A percentile compares a stretch with the other conserved stretches of the same genome.
Conservation (phyloP, 2,329 filamentous ascomycete genomes). For the Colletotrichum australisinense region DNA sequence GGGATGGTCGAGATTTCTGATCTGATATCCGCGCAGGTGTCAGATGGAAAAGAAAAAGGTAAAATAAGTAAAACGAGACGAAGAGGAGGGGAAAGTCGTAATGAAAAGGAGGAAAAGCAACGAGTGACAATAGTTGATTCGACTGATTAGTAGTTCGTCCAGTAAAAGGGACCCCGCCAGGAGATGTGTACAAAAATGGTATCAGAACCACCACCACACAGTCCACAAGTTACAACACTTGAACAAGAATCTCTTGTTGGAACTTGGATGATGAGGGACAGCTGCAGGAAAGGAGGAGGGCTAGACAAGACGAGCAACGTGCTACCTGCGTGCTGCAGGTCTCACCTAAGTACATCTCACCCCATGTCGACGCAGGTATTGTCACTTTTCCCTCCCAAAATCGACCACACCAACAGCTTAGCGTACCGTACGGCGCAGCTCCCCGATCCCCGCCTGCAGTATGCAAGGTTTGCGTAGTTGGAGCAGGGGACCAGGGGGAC, state of each 20-base stretch:
- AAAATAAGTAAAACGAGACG: not conserved
- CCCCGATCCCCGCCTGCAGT: conserved; percentile 14
- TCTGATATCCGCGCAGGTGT: conserved; percentile 7
- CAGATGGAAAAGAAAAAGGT: conserved; percentile 8
- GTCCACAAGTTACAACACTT: too few relatives aligned
- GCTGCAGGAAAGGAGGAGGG: not conserved
- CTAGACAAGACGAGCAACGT: not conserved
- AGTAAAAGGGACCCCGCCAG: not conserved
- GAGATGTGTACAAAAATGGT: not conserved
- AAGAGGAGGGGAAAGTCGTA: not conserved
- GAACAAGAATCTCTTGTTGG: not conserved
- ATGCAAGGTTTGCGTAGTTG: not conserved
- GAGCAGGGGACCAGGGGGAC: not conserved
- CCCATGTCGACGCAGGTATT: not conserved
- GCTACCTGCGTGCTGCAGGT: not conserved
- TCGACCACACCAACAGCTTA: not conserved
- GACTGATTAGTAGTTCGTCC: not conserved
- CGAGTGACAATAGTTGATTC: not conserved
- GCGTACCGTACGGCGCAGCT: conserved; percentile 16
- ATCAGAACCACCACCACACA: not conserved
- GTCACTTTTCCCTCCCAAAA: not conserved
- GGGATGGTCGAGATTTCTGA: not conserved
- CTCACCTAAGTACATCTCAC: not conserved
- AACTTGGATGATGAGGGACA: not conserved
- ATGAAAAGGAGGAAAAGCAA: conserved; percentile 21